Evolutionary conservation across 2,329 filamentous ascomycete species (phyloP).

Genomic region (Trichoderma citrinoviride): DNA sequence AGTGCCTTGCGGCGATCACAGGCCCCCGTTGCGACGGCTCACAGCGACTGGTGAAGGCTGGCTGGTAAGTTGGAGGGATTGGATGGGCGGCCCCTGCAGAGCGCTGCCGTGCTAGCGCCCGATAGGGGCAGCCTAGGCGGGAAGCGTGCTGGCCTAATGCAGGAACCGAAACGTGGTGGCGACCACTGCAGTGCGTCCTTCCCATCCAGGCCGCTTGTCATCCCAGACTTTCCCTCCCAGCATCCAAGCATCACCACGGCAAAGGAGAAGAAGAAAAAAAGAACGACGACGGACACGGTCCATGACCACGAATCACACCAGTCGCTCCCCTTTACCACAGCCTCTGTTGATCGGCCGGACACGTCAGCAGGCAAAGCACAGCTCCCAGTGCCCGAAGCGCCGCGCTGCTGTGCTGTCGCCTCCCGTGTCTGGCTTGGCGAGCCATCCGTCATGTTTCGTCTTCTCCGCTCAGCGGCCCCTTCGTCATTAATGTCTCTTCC

Average conservation of each 20-base stretch:
- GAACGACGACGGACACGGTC: neutral
- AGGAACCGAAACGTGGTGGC: conserved; percentile 20
- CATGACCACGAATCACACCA: too few relatives aligned
- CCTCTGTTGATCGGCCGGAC: too few relatives aligned
- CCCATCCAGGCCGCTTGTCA: neutral
- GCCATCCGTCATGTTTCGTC: conserved; percentile 9
- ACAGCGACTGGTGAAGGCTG: neutral
- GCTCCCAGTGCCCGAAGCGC: neutral
- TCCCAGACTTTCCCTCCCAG: neutral
- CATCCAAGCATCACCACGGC: neutral
- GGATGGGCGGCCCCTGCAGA: conserved; percentile 17
- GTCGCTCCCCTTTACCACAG: too few relatives aligned
- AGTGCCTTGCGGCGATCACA: neutral
- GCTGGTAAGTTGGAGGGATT: too few relatives aligned
- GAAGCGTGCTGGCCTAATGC: conserved; percentile 9
- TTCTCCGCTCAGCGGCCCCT: conserved; percentile 7
- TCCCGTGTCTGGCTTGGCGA: neutral
- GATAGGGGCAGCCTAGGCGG: conserved; percentile 2
- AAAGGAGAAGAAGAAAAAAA: neutral
- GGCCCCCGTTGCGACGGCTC: too few relatives aligned
- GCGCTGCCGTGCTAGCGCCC: neutral
- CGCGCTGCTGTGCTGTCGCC: neutral
- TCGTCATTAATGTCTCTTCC: conserved; percentile 6
- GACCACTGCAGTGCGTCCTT: too few relatives aligned
- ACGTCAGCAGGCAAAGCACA: neutral